Evolutionary conservation across 2,329 filamentous ascomycete species (phyloP).

Genomic region (Pseudopyrenochaeta lycopersici): DNA sequence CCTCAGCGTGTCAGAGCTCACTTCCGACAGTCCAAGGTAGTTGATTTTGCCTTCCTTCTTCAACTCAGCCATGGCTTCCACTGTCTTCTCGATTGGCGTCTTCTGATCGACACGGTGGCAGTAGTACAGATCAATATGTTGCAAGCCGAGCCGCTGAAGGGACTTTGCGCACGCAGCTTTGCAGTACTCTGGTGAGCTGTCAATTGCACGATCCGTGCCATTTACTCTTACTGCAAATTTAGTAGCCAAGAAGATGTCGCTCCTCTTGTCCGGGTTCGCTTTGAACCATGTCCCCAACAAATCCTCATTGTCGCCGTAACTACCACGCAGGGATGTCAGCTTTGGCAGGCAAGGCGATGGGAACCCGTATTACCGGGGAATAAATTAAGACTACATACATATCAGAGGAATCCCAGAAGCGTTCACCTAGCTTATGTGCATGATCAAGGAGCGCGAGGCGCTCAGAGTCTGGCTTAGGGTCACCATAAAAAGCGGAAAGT

Average conservation of each 20-base stretch:
- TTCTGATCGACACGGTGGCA: slow-evolving; percentile 54
- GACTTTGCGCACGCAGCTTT: slow-evolving; percentile 51
- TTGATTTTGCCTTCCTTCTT: slow-evolving; percentile 64
- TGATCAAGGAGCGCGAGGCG: slow-evolving; percentile 62
- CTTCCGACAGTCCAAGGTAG: slow-evolving; percentile 58
- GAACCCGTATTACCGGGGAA: slow-evolving; percentile 15
- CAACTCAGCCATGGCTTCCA: slow-evolving; percentile 63
- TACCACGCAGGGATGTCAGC: slow-evolving; percentile 3
- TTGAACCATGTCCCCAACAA: slow-evolving; percentile 48
- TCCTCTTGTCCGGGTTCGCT: slow-evolving; percentile 47
- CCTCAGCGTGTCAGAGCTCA: slow-evolving; percentile 56
- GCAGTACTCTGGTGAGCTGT: slow-evolving; percentile 53
- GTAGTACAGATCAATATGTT: slow-evolving; percentile 58
- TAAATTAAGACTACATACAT: slow-evolving; percentile 21
- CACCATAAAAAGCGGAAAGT: slow-evolving; percentile 57
- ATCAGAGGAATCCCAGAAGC: slow-evolving; percentile 41
- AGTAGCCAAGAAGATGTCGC: slow-evolving; percentile 59
- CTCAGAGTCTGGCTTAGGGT: slow-evolving; percentile 59
- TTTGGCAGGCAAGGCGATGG: background rate
- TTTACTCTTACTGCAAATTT: slow-evolving; percentile 56
- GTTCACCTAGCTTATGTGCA: slow-evolving; percentile 60
- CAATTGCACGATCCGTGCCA: slow-evolving; percentile 52
- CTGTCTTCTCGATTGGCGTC: slow-evolving; percentile 59
- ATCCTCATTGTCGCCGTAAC: slow-evolving; percentile 45
- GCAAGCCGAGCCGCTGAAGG: slow-evolving; percentile 51